Evolutionary conservation across 2,329 filamentous ascomycete species (phyloP).

Genomic region (Fusarium heterosporum): DNA sequence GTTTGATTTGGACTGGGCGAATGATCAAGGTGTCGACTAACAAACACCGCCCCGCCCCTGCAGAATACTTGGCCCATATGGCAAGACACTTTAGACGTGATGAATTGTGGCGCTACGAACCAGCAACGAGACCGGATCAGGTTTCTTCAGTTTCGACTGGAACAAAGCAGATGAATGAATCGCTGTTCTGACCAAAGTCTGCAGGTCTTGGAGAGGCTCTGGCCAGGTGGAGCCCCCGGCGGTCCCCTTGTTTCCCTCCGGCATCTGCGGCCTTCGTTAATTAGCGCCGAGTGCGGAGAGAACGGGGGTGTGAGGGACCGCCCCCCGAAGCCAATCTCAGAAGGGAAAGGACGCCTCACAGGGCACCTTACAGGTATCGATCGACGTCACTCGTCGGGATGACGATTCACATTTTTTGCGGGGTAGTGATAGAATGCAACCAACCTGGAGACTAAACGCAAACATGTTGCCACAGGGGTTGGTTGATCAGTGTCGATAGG

Average conservation of each 20-base stretch:
- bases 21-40: neutral
- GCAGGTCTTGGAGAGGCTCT: constrained; percentile 15
- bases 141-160: neutral
- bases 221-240: constrained; percentile 11
- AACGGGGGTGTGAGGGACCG: constrained; percentile 33
- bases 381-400: constrained; percentile 42
- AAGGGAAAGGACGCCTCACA: constrained; percentile 20
- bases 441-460: neutral
- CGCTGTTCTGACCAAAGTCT: neutral
- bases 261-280: constrained; percentile 25
- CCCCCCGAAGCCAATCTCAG: constrained; percentile 33
- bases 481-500: neutral
- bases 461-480: neutral
- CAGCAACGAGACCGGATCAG: constrained; percentile 4
- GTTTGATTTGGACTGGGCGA: neutral
- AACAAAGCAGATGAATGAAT: constrained; percentile 2
- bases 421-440: constrained; percentile 25
- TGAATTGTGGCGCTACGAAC: neutral
- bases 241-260: constrained; percentile 24
- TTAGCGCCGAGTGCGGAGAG: constrained; percentile 34
- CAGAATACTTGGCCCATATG: neutral
- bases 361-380: constrained; percentile 21
- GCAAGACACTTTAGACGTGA: neutral
- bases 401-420: constrained; percentile 38
- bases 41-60: neutral